Conservation (phyloP, 441 rosid genomes). For the Brassica hybrid region DNA sequence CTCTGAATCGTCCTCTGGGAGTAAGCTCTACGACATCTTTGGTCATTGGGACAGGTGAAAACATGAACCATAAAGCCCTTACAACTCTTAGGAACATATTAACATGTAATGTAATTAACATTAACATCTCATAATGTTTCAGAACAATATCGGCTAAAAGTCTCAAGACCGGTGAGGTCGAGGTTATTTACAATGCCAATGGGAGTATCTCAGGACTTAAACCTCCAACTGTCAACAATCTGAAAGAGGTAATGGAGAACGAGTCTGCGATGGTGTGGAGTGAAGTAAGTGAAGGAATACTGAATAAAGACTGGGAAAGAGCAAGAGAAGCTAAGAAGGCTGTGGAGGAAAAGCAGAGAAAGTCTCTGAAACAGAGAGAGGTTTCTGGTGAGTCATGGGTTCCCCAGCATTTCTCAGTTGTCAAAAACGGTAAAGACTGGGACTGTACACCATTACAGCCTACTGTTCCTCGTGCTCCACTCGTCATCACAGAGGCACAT, state of each 20-base stretch:
- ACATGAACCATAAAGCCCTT: conserved; percentile 18
- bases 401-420: conserved; percentile 62
- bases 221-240: conserved; percentile 30
- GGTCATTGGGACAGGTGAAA: conserved; percentile 82
- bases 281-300: conserved; percentile 59
- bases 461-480: conserved; percentile 74
- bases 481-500: conserved; percentile 29
- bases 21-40: conserved; percentile 51
- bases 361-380: conserved; percentile 50
- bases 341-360: conserved; percentile 71
- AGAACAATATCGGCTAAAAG: conserved; percentile 14
- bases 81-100: background rate
- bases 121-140: conserved; percentile 1
- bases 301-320: conserved; percentile 70
- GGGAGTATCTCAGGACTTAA: conserved; percentile 32
- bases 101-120: background rate
- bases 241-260: conserved; percentile 51
- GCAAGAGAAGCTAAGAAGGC: conserved; percentile 71
- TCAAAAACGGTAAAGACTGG: conserved; percentile 56
- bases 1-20: conserved; percentile 47
- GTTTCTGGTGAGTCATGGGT: conserved; percentile 59
- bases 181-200: conserved; percentile 33
- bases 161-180: conserved; percentile 31
- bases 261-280: conserved; percentile 78
- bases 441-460: conserved; percentile 54